Evolutionary conservation across 768 basidiomycete genomes (phyloP).

Genomic region (Leucosporidium creatinivorum): DNA sequence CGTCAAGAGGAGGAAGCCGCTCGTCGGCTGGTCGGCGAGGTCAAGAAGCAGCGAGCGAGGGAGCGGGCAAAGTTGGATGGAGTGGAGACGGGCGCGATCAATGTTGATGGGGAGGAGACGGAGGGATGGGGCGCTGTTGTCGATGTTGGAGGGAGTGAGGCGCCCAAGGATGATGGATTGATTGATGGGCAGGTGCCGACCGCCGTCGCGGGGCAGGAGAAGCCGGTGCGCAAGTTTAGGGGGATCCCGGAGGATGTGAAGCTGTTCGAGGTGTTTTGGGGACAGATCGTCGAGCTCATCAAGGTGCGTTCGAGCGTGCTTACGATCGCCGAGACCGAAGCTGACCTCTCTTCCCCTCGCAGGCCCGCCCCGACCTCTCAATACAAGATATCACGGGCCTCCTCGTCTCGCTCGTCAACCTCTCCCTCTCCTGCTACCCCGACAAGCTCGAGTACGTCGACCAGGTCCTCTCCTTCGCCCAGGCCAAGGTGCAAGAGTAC

Average conservation of each 20-base stretch:
- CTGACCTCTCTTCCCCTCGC: background rate
- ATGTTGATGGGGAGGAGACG: constrained; percentile 14
- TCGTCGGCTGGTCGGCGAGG: constrained; percentile 74
- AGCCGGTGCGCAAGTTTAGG: constrained; percentile 67
- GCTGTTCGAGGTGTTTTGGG: constrained; percentile 98
- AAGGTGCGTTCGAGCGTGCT: constrained; percentile 54
- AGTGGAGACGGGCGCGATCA: constrained; percentile 31
- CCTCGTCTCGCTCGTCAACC: constrained; percentile 86
- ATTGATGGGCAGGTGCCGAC: constrained; percentile 21
- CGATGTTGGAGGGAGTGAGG: constrained; percentile 5
- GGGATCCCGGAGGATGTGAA: constrained; percentile 92
- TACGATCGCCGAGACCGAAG: constrained; percentile 1
- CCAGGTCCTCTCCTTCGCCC: constrained; percentile 83
- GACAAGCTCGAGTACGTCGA: constrained; percentile 95
- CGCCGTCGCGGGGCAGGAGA: constrained; percentile 46
- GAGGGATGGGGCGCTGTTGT: constrained; percentile 24
- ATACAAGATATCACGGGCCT: constrained; percentile 97
- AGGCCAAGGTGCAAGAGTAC: constrained; percentile 72
- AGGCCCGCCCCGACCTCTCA: constrained; percentile 94
- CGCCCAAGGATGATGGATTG: constrained; percentile 15
- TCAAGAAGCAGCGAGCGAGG: constrained; percentile 52
- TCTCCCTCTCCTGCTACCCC: constrained; percentile 93
- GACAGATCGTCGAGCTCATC: constrained; percentile 93
- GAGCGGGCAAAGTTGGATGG: constrained; percentile 25
- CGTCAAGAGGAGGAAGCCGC: constrained; percentile 89